Base-by-base conservation (phyloP, 2,329 filamentous ascomycete genomes). In the Trichoderma aggressivum region DNA sequence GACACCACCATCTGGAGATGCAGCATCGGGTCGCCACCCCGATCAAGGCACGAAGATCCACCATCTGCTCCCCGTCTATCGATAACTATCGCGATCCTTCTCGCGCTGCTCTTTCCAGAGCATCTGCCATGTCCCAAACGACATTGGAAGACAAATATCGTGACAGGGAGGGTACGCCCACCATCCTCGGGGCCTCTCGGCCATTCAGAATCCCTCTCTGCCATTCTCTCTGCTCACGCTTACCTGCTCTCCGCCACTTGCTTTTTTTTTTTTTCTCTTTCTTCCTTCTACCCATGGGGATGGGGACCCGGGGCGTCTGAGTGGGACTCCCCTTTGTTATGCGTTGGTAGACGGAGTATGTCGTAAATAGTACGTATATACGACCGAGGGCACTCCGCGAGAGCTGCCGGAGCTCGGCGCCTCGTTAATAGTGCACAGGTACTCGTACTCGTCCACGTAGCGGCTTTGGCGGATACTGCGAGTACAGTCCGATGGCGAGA, bases 261-360 rank as follows among this genome's bases (percentile, higher is more conserved):
- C 16, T 39, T 50, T 53, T 32, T 50, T 36, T 21, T 12, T n/a
- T 26, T 53, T 32, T 50, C 28, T 21, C 7, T n/a, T 26, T 26
- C 21, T 24, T 65, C 43, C 56, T 43, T 21, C 21, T 69, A 56
- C 64, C 64, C 55, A 43, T 59, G 64, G 55, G 53, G 36, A 59
- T 59, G 64, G 64, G 36, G 36, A 21, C 12, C 60, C 26, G 30
- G 12, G 59, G 26, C 36, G 14, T 21, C 43, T 55, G 47, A 28
- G 65, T 61, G 65, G 65, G 65, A 69, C 65, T 61, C 65, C 28
- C 65, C 65, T 69, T 69, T 69, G 65, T 53, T 69, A n/a, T 69
- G 65, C 56, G 65, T 36, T 60, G 65, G 56, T 50, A 60, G 65
- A 61, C 56, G 55, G 65, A 69, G 56, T 28, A 61, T 21, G 18